Evolutionary conservation across 805 yeast genomes (phyloP).

Genomic region (Candida silvicultrix): DNA sequence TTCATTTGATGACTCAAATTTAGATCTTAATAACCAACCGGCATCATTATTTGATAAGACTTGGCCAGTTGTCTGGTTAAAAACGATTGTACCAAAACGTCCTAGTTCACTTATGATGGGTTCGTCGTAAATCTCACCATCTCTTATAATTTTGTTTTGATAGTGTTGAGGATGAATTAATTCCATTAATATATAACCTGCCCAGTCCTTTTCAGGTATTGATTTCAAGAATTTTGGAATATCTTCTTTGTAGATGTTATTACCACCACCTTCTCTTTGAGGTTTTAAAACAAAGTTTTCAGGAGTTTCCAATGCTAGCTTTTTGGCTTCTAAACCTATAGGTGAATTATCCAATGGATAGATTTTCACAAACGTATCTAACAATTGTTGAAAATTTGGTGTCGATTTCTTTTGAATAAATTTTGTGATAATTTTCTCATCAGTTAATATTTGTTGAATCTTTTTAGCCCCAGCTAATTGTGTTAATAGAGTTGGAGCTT

Average conservation of each 20-base stretch:
- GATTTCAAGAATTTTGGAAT: slow-evolving; percentile 67
- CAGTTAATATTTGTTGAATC: slow-evolving; percentile 82
- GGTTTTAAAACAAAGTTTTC: slow-evolving; percentile 84
- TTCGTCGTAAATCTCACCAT: slow-evolving; percentile 56
- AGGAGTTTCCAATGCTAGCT: slow-evolving; percentile 62
- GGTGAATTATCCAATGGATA: slow-evolving; percentile 76
- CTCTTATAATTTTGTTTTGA: slow-evolving; percentile 65
- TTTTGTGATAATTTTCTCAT: slow-evolving; percentile 37
- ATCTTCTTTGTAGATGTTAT: slow-evolving; percentile 81
- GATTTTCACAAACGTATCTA: slow-evolving; percentile 72
- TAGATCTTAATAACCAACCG: slow-evolving; percentile 87
- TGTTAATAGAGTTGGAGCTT: slow-evolving; percentile 85
- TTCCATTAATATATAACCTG: slow-evolving; percentile 91
- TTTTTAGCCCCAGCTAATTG: slow-evolving; percentile 94
- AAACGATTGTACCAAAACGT: slow-evolving; percentile 75
- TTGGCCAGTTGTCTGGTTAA: slow-evolving; percentile 57
- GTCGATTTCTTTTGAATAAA: slow-evolving; percentile 33
- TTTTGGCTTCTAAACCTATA: slow-evolving; percentile 55
- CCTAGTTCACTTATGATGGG: slow-evolving; percentile 89
- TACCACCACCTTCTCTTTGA: slow-evolving; percentile 99
- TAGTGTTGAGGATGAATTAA: slow-evolving; percentile 72
- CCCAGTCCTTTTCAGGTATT: slow-evolving; percentile 70
- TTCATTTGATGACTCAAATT: slow-evolving; percentile 81
- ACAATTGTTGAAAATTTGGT: slow-evolving; percentile 24
- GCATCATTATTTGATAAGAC: slow-evolving; percentile 58